Evolutionary conservation across 2,329 filamentous ascomycete genomes (phyloP).

Genomic region (Pseudogymnoascus sp.): DNA sequence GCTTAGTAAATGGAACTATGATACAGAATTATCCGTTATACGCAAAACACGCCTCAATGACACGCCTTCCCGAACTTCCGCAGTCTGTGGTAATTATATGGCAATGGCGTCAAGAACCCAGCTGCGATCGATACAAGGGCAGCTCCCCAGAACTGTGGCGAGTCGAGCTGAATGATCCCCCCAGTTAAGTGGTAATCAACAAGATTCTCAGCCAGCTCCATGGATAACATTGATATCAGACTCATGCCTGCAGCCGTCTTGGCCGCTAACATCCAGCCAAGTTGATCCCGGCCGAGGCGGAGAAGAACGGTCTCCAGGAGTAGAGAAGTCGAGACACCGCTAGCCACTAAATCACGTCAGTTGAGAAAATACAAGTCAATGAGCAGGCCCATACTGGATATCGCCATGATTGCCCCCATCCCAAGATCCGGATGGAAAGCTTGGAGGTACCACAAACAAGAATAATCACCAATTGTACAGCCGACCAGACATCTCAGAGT

Average conservation of each 20-base stretch:
- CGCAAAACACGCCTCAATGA: conserved; percentile 28
- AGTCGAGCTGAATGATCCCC: conserved; percentile 38
- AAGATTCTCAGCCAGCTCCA: conserved; percentile 46
- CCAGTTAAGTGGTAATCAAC: conserved; percentile 50
- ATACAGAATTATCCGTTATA: not conserved
- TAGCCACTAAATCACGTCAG: conserved; percentile 35
- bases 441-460: conserved; percentile 47
- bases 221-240: conserved; percentile 49
- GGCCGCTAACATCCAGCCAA: conserved; percentile 39
- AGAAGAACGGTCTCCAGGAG: conserved; percentile 45
- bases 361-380: not conserved
- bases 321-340: conserved; percentile 43
- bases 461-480: conserved; percentile 49
- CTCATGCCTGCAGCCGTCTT: conserved; percentile 51
- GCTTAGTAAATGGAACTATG: not conserved
- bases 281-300: conserved; percentile 37
- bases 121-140: conserved; percentile 37
- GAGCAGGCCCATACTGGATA: conserved; percentile 36
- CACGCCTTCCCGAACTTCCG: conserved; percentile 41
- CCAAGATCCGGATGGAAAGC: conserved; percentile 38
- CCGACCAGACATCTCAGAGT: conserved; percentile 47
- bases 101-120: conserved; percentile 42
- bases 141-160: conserved; percentile 44
- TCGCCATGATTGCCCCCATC: conserved; percentile 39
- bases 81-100: conserved; percentile 45